Percentiles rank a stretch among this genome's conserved stretches.
Conservation (phyloP, 768 basidiomycete genomes). For the Amanita thiersii region DNA sequence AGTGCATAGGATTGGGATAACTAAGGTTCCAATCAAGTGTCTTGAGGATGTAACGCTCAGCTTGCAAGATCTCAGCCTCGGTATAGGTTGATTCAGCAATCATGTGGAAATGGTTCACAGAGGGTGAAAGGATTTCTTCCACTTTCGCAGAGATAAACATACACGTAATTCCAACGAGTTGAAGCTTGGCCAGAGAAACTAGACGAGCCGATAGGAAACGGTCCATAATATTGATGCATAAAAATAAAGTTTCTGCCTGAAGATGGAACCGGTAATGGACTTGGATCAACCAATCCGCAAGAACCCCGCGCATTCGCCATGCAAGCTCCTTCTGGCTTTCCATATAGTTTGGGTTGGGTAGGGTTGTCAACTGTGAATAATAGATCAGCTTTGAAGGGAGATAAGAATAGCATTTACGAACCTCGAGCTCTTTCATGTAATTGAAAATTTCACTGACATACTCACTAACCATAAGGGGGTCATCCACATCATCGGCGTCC, state of each 20-base stretch:
- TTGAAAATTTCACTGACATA: conserved; percentile 92
- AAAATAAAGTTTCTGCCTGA: conserved; percentile 90
- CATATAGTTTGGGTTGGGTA: conserved; percentile 96
- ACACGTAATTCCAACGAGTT: conserved; percentile 91
- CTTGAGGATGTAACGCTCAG: conserved; percentile 87
- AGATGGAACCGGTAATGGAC: conserved; percentile 90
- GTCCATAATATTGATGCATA: conserved; percentile 89
- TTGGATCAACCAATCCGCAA: conserved; percentile 95
- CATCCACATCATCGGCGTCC: conserved; percentile 86
- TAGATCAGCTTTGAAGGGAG: conserved; percentile 8
- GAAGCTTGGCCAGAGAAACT: conserved; percentile 88
- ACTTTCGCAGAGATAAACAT: conserved; percentile 94
- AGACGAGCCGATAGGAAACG: conserved; percentile 70
- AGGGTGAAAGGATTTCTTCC: conserved; percentile 91
- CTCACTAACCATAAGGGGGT: conserved; percentile 95
- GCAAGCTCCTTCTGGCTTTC: conserved; percentile 86
- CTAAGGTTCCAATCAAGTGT: conserved; percentile 90
- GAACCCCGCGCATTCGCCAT: conserved; percentile 94
- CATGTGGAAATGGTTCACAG: conserved; percentile 81
- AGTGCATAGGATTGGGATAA: conserved; percentile 93
- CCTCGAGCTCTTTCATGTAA: conserved; percentile 88
- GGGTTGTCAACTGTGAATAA: conserved; percentile 49
- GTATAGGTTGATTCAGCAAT: conserved; percentile 87
- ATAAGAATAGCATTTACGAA: conserved; percentile 22
- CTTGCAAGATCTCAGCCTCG: conserved; percentile 56